These are phyloP conservation scores for Nissolia schottii DNA, from an alignment of 306 rosid genomes.

Conservation along the genomic window DNA sequence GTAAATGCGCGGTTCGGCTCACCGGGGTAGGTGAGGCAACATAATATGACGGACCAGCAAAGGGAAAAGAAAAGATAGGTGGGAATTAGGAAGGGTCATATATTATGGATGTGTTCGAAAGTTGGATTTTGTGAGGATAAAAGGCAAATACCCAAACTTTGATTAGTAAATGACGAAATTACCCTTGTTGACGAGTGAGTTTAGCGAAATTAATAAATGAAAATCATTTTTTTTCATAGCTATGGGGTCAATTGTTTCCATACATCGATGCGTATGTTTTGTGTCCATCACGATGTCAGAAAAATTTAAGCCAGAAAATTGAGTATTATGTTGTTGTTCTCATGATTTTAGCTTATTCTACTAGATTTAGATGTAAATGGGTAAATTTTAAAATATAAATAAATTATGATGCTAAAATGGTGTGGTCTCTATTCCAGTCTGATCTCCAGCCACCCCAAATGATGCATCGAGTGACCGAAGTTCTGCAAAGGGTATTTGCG, in stretches of 20 bases:
- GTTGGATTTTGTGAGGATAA: neutral
- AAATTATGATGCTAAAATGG: no score
- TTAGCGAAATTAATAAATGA: neutral
- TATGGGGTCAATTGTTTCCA: neutral
- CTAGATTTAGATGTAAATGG: no score
- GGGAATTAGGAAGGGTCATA: neutral
- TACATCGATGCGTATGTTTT: neutral
- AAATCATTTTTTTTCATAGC: neutral
- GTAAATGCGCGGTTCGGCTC: neutral
- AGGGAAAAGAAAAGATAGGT: neutral
- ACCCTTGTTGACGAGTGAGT: neutral
- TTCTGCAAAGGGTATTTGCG: neutral
- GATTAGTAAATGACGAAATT: neutral
- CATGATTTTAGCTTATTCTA: neutral
- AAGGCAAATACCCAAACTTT: no score
- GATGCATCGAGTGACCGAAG: no score
- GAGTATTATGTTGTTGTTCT: neutral
- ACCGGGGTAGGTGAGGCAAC: slow-evolving; percentile 3
- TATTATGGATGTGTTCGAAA: neutral
- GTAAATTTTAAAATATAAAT: no score
- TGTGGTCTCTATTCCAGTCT: no score
- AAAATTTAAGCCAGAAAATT: neutral
- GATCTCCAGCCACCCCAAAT: no score
- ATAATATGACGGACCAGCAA: neutral
- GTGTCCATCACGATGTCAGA: neutral